Evolutionary conservation across 257 asterid species (phyloP), one percentile per base, ranked within the genome.

Genomic region (Solanum dulcamara): DNA sequence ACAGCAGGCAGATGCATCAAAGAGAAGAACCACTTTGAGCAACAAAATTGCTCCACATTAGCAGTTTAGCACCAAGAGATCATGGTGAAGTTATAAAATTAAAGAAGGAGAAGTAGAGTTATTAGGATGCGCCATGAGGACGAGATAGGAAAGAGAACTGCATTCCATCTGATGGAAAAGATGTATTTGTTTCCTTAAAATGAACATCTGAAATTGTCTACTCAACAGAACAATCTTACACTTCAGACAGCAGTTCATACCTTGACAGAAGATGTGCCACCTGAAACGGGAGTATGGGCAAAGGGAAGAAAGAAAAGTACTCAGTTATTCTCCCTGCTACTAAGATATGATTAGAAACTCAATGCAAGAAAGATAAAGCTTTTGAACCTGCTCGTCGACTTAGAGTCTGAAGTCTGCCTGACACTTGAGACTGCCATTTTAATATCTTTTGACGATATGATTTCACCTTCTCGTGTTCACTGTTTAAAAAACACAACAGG

Each of bases 391-490:
- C 80, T 88, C 98, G 90, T 84, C 87, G 89, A 84, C 92, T 64
- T 89, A 97, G 88, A 74, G 94, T 87, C 88, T 90, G 94, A 80
- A 97, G 87, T 84, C 99, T 93, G 79, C 93, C 98, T 28, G 97
- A 91, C 75, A 97, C 95, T 89, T 95, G 97, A 68, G 89, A 87
- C 91, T 94, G 98, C 98, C 99, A 95, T 60, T 91, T 89, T 77
- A 93, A 89, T 89, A 97, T 93, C 91, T 93, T 95, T 83, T 89
- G 91, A 75, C 97, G 96, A 85, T 92, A 89, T 79, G 96, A 92
- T 91, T 93, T 94, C 92, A 93, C 99, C 95, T 94, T 97, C 91
- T 92, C 98, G 84, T 89, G 87, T 90, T 97, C 98, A 88, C 99
- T 97, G 93, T 85, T 64, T 83, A 74, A 88, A 86, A 83, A 71